Evolutionary conservation across 371 early-diverging fungal species (phyloP).

Genomic region (Batkoa obscura): DNA sequence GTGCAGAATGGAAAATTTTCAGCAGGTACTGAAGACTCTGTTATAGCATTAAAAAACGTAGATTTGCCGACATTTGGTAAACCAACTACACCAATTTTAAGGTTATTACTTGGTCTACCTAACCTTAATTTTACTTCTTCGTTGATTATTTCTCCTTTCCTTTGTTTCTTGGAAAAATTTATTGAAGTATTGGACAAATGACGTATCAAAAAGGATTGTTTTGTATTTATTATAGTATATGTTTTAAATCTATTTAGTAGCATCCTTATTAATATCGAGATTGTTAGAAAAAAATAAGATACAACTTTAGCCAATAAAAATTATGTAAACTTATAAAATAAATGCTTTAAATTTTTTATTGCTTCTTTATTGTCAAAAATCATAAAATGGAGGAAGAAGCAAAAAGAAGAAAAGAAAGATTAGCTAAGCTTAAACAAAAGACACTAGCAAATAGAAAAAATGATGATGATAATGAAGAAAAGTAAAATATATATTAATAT

Average conservation of each 20-base stretch:
- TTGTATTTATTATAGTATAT: too few species aligned
- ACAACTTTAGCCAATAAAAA: too few species aligned
- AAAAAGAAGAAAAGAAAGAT: slow-evolving; percentile 42
- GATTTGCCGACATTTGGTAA: slow-evolving; percentile 90
- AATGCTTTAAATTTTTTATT: too few species aligned
- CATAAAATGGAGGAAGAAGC: slow-evolving; percentile 36
- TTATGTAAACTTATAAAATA: too few species aligned
- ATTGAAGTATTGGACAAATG: too few species aligned
- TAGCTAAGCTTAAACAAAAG: slow-evolving; percentile 38
- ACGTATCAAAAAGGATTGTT: too few species aligned
- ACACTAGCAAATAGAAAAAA: slow-evolving; percentile 2
- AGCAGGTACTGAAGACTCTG: slow-evolving; percentile 70
- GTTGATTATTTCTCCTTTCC: background rate
- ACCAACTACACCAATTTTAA: slow-evolving; percentile 87
- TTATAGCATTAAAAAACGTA: slow-evolving; percentile 92
- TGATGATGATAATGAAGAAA: slow-evolving; percentile 5
- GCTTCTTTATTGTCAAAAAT: too few species aligned
- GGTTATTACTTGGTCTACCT: slow-evolving; percentile 65
- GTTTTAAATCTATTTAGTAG: too few species aligned
- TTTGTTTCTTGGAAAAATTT: too few species aligned
- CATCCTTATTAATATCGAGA: too few species aligned
- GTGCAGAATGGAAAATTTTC: slow-evolving; percentile 80
- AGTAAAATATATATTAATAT: background rate
- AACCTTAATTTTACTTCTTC: slow-evolving; percentile 64
- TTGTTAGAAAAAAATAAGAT: too few species aligned